Evolutionary conservation across 2,329 filamentous ascomycete species (phyloP), one percentile per base, ranked within the genome.

Genomic region (Penicillium sp.): DNA sequence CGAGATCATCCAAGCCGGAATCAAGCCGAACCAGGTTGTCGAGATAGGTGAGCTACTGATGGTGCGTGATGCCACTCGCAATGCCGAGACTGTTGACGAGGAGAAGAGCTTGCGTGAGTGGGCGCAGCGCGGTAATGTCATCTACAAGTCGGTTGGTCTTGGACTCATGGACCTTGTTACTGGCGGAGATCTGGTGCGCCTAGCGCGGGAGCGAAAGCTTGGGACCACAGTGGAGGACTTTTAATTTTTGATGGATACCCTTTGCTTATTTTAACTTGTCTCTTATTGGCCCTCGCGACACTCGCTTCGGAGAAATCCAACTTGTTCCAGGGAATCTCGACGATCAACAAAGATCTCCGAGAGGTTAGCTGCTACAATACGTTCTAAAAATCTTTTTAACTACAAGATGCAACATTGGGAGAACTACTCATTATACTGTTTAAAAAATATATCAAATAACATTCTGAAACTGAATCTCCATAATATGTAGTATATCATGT

Each of bases 31-130:
- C 42, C 87, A 95, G 63, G 81, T 97, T 3, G 89, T 96, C 0
- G 93, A 97, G 71, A 76, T 97, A 1, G 93, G 92, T 3, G 92
- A 97, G 68, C 76, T 97, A 44, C 73, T 87, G 56, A 86, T 86
- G 82, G 72, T 86, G 63, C 82, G 81, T 67, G 72, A 79, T 43
- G 81, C 83, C 49, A 78, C 78, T 2, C 67, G 63, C 36, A 59
- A 67, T 13, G 64, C 69, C 44, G 61, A 69, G 2, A 55, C 58
- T 19, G 64, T 73, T 27, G 68, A 74, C 18, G 67, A 72, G 9
- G 72, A 74, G 50, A 70, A 75, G 57, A 71, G 69, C 10, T 59
- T 88, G 59, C 74, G 75, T 38, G 80, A 84, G 34, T 88, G 85
- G 84, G 64, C 87, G 47, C 77, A 81, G 56, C 77, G 75, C 43